These are phyloP conservation scores for Fraxinus paxiana DNA, from an alignment of 305 asterid genomes.

Conservation along the genomic window DNA sequence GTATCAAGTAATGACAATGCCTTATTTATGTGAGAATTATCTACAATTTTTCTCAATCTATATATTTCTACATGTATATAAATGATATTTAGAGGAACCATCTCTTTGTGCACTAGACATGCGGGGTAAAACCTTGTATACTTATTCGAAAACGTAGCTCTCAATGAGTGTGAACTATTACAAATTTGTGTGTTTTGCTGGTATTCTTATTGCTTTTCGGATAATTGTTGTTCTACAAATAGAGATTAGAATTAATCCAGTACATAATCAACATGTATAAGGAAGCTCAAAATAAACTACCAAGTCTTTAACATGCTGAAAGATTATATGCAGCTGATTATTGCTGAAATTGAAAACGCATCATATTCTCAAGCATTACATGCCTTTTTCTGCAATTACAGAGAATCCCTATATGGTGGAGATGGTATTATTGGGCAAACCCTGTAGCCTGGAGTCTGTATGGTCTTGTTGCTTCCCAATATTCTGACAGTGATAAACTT, in stretches of 20 bases:
- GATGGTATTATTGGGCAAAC: conserved; percentile 99
- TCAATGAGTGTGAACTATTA: not conserved
- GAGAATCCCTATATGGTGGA: conserved; percentile 98
- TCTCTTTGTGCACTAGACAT: not conserved
- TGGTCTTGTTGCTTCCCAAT: conserved; percentile 82
- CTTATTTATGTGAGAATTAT: not conserved
- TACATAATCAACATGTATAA: not conserved
- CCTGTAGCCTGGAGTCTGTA: conserved; percentile 93
- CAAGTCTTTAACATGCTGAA: not conserved
- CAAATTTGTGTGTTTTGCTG: not conserved
- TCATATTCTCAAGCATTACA: not conserved
- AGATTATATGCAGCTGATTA: conserved; percentile 3
- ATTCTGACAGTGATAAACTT: conserved; percentile 46
- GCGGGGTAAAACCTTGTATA: not conserved
- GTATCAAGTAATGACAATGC: not conserved
- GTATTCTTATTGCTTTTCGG: not conserved
- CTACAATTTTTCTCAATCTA: not conserved
- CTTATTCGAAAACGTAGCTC: not conserved
- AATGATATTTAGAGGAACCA: not conserved
- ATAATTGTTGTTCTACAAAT: not conserved
- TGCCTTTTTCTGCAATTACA: conserved; percentile 29
- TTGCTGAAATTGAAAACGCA: not conserved
- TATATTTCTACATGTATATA: not conserved
- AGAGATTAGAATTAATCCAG: not conserved
- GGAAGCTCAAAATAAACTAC: not conserved